Base-by-base conservation (phyloP, 2,329 filamentous ascomycete genomes). In the Diaporthe australafricana region DNA sequence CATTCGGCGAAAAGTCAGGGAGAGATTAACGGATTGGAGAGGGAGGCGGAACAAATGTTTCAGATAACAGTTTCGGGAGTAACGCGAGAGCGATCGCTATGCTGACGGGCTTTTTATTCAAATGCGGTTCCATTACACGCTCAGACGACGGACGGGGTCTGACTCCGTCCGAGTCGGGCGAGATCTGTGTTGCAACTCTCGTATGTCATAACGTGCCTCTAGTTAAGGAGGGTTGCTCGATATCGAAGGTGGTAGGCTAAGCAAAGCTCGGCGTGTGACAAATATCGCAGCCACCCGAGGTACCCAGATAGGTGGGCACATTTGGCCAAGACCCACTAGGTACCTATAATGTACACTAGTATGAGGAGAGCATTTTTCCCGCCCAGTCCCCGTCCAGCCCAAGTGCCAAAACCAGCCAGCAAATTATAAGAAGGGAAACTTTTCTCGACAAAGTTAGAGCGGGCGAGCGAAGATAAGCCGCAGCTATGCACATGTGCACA, bases 1-100 rank as follows among this genome's bases (percentile, higher is more conserved):
- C 53, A 30, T 57, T 38, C 40, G 53, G 50, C 48, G 47, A 45
- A 71, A 40, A 42, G 25, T 55, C 50, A 63, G 62, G 62, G 52
- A 70, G 30, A 63, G 47, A 70, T 38, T 63, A 50, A 56, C 48
- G 65, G 65, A 68, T 38, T 55, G 50, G 42, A 55, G 38, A 67
- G 60, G 60, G 25, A n/a, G 25, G 25, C 57, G 57, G 40, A 66
- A 47, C 40, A 57, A 52, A 55, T 56, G 70, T 72, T 72, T 72
- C 70, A 69, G 65, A 69, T 69, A 62, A 38, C 70, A 30, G 65
- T 42, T 60, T 62, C 53, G 65, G 56, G 68, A 65, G 40, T 45
- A 66, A 66, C 32, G 57, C 47, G 68, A 42, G 17, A 68, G 63
- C 32, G 63, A 68, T 52, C 50, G 22, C 60, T 65, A 65, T 65